Conservation (phyloP, 2,329 filamentous ascomycete species). For the Taxawa tesnikishii region DNA sequence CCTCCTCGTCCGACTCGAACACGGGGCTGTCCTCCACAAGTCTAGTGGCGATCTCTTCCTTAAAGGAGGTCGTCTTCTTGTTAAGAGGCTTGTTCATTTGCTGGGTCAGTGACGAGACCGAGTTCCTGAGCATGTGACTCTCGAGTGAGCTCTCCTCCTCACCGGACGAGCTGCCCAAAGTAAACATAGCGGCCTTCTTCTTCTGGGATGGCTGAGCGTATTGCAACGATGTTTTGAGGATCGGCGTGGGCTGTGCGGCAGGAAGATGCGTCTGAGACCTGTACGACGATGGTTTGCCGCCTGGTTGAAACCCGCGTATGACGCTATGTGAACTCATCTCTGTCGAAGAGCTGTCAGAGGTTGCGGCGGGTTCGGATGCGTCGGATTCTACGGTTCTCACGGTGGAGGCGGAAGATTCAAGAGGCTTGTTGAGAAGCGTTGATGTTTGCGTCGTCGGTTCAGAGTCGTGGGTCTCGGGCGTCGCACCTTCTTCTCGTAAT, state of each 20-base stretch:
- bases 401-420: constrained; percentile 49
- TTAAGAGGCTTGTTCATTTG: constrained; percentile 34
- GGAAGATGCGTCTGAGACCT: constrained; percentile 47
- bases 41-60: constrained; percentile 58
- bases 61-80: constrained; percentile 76
- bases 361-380: constrained; percentile 25
- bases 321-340: constrained; percentile 55
- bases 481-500: too few species aligned
- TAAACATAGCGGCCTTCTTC: constrained; percentile 59
- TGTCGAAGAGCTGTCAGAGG: constrained; percentile 50
- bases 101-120: constrained; percentile 43
- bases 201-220: constrained; percentile 31
- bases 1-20: constrained; percentile 46
- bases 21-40: constrained; percentile 51
- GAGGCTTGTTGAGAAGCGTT: constrained; percentile 31
- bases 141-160: constrained; percentile 73
- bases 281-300: constrained; percentile 57
- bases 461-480: too few species aligned
- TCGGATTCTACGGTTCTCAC: constrained; percentile 29
- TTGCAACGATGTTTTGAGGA: constrained; percentile 41
- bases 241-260: constrained; percentile 40
- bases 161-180: constrained; percentile 65
- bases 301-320: constrained; percentile 76
- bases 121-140: constrained; percentile 41
- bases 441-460: constrained; percentile 15